phyloP scores from a whole-genome alignment of 1,284 basidiomycete genomes.

The Ceratobasidium sp. region DNA sequence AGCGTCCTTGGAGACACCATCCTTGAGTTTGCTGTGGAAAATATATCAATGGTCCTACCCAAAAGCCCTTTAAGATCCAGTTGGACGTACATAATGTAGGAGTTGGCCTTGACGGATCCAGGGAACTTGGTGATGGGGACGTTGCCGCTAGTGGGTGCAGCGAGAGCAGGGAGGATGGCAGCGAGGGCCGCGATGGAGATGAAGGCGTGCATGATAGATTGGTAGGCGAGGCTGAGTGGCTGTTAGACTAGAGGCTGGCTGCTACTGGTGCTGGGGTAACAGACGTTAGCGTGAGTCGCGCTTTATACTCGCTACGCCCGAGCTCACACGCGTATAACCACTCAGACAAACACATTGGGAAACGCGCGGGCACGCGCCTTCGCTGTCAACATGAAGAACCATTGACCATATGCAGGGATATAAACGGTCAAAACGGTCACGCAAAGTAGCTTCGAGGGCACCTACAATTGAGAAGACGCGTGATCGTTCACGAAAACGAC shows the following conservation, averaged over 20 bases:
- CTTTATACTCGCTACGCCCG: not conserved
- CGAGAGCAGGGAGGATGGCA: conserved; percentile 36
- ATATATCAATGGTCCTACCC: not conserved
- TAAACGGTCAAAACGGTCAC: not conserved
- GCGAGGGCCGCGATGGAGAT: conserved; percentile 34
- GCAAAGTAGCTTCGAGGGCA: conserved; percentile 1
- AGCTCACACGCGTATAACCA: not conserved
- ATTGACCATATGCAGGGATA: not conserved
- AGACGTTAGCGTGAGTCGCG: not conserved
- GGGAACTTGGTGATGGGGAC: conserved; percentile 27
- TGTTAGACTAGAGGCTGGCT: not conserved
- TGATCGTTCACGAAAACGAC: no score
- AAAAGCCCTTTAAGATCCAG: not conserved
- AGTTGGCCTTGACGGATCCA: conserved; percentile 38
- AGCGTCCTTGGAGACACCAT: conserved; percentile 18
- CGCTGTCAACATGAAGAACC: not conserved
- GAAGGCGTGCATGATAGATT: conserved; percentile 22
- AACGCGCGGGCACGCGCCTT: not conserved
- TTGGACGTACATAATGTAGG: conserved; percentile 38
- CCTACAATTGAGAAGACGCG: no score
- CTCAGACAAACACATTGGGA: not conserved
- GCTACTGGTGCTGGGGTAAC: conserved; percentile 2
- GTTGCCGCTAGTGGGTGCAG: conserved; percentile 27
- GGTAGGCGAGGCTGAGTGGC: not conserved
- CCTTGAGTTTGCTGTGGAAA: conserved; percentile 33